Evolutionary conservation across 371 early-diverging fungal genomes (phyloP), one percentile per base, ranked within the genome.

Genomic region (Mortierella sp.): DNA sequence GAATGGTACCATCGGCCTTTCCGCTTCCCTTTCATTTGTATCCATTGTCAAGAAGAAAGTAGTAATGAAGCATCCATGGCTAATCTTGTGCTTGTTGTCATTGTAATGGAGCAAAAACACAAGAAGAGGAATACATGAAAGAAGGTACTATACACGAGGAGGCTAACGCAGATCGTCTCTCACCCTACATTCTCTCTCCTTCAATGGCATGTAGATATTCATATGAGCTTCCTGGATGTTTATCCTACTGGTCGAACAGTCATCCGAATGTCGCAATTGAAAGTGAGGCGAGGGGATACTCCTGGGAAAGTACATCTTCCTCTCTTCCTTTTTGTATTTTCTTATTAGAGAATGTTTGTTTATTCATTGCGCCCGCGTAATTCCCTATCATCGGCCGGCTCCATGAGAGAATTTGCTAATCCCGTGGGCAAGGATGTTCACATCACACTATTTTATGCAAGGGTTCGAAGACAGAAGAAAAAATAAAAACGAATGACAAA

Each of bases 281-380:
- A 4, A 40, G 43, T 40, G 57, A 24, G 37, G 51, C 1, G 24
- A 5, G 51, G 51, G 24, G 21, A 37, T 64, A 64, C 67, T 37
- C 67, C 34, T 64, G 67, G 67, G 67, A 64, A 64, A 24, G 67
- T 64, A 64, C 40, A 64, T 37, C 67, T 31, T 31, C 31, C 34
- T 37, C 37, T 57, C 26, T 31, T 61, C 19, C 16, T 8, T 14
- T 34, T 59, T 59, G 28, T 59, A 16, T 31, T 59, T 31, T 28
- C 5, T 3, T 34, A 2, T 31, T 5, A 9, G 51, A 51, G 51
- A 13, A 19, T 59, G 14, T 26, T 31, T 59, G 16, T 59, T 5
- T 9, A 34, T 64, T 64, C 54, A 21, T 19, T n/a, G n/a, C n/a
- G 54, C 16, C 50, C 50, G 50, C 50, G 50, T 50, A 14, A 50